Conservation (phyloP, 805 yeast genomes). For the Metschnikowia vanudenii region DNA sequence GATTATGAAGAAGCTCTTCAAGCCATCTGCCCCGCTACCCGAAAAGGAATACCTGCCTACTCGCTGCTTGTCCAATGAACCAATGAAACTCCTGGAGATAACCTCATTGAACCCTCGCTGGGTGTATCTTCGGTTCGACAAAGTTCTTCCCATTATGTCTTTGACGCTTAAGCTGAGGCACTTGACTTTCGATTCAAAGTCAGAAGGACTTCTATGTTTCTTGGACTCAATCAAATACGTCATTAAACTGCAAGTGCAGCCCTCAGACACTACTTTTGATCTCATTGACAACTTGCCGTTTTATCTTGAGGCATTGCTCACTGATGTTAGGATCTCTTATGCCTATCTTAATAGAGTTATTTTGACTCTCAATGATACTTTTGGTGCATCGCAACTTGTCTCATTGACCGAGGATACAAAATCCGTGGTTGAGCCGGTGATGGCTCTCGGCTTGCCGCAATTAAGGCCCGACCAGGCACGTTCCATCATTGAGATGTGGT, state of each 20-base stretch:
- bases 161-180: slow-evolving; percentile 26
- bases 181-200: slow-evolving; percentile 25
- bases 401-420: slow-evolving; percentile 6
- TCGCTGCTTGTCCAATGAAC: slow-evolving; percentile 36
- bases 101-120: slow-evolving; percentile 34
- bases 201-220: slow-evolving; percentile 25
- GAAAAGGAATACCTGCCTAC: slow-evolving; percentile 26
- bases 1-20: slow-evolving; percentile 27
- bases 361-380: slow-evolving; percentile 32
- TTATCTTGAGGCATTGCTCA: slow-evolving; percentile 25
- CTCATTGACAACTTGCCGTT: slow-evolving; percentile 33
- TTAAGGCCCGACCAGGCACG: slow-evolving; percentile 13
- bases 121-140: slow-evolving; percentile 33
- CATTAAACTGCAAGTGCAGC: slow-evolving; percentile 31
- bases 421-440: slow-evolving; percentile 14
- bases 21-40: slow-evolving; percentile 17
- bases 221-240: slow-evolving; percentile 26
- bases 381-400: slow-evolving; percentile 28
- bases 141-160: slow-evolving; percentile 27
- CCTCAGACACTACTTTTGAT: slow-evolving; percentile 31
- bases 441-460: slow-evolving; percentile 4
- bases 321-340: slow-evolving; percentile 17
- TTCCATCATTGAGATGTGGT: slow-evolving; percentile 17
- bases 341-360: slow-evolving; percentile 26
- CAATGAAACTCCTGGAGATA: slow-evolving; percentile 30